phyloP scores from a whole-genome alignment of 148 eudicot species.

The Beta vulgaris region DNA sequence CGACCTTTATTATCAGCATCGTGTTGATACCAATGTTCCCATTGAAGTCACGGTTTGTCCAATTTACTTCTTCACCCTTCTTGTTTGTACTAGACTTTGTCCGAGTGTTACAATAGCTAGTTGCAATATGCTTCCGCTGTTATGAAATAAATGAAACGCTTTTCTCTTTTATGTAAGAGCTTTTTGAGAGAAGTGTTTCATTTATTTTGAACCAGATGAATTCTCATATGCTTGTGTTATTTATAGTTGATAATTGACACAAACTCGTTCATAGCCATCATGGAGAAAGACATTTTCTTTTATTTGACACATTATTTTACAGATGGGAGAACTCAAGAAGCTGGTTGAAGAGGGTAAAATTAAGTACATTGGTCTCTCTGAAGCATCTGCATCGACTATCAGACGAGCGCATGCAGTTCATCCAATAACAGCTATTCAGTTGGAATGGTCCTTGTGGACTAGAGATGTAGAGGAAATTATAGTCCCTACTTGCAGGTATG shows the following conservation, averaged over 20 bases:
- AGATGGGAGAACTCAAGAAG: conserved; percentile 46
- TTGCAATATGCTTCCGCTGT: too few relatives aligned
- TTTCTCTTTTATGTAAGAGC: too few relatives aligned
- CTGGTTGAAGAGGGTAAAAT: conserved; percentile 40
- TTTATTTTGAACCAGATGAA: too few relatives aligned
- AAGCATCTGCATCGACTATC: conserved; percentile 43
- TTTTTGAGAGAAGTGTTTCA: too few relatives aligned
- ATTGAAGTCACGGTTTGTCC: conserved; percentile 44
- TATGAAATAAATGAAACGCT: too few relatives aligned
- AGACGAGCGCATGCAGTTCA: conserved; percentile 43
- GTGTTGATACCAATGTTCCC: conserved; percentile 34
- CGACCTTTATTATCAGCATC: conserved; percentile 40
- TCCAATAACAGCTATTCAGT: conserved; percentile 37
- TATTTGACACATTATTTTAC: background rate
- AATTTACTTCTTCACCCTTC: too few relatives aligned
- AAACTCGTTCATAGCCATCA: too few relatives aligned
- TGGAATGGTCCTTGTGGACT: conserved; percentile 42
- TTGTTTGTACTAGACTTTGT: too few relatives aligned
- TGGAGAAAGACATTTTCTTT: background rate
- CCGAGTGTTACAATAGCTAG: too few relatives aligned
- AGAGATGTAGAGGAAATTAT: conserved; percentile 41
- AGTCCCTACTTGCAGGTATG: conserved; percentile 39
- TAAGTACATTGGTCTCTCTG: conserved; percentile 37
- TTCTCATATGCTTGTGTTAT: too few relatives aligned
- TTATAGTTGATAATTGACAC: too few relatives aligned